These are phyloP conservation scores for Globisporangium emineosum DNA, from an alignment of 352 stramenopile species.

Conservation along the genomic window DNA sequence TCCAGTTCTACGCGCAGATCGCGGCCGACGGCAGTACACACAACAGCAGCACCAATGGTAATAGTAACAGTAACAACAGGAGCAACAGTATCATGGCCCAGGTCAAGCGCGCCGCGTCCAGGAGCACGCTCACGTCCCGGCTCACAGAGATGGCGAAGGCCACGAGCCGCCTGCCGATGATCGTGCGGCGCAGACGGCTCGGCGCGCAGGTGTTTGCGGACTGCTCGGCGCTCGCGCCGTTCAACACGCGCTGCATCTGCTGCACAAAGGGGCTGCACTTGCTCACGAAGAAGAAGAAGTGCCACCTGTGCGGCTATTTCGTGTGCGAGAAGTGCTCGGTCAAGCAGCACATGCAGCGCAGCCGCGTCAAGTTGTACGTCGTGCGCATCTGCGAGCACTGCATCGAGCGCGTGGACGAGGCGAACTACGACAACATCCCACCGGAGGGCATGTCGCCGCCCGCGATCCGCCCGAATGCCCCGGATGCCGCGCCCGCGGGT, in stretches of 20 bases:
- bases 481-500: not conserved
- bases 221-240: slow-evolving; percentile 13
- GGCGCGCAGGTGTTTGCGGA: slow-evolving; percentile 37
- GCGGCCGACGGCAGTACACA: slow-evolving; percentile 11
- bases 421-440: slow-evolving; percentile 28
- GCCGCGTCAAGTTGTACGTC: slow-evolving; percentile 31
- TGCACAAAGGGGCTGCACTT: slow-evolving; percentile 27
- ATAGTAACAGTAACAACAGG: not conserved
- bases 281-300: slow-evolving; percentile 42
- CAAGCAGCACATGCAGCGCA: slow-evolving; percentile 36
- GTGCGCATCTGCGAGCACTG: slow-evolving; percentile 46
- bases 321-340: slow-evolving; percentile 45
- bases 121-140: slow-evolving; percentile 20
- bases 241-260: slow-evolving; percentile 31
- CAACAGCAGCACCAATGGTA: not conserved
- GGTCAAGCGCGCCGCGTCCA: slow-evolving; percentile 9
- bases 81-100: not conserved
- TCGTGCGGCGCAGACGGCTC: slow-evolving; percentile 34
- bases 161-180: slow-evolving; percentile 29
- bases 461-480: slow-evolving; percentile 1
- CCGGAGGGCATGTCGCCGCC: not conserved
- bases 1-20: slow-evolving; percentile 39
- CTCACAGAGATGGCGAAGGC: slow-evolving; percentile 35
- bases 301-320: slow-evolving; percentile 54
- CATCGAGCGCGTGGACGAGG: slow-evolving; percentile 40